Base-by-base conservation (phyloP, 192 early-diverging fungal genomes). In the Obelidium mucronatum region DNA sequence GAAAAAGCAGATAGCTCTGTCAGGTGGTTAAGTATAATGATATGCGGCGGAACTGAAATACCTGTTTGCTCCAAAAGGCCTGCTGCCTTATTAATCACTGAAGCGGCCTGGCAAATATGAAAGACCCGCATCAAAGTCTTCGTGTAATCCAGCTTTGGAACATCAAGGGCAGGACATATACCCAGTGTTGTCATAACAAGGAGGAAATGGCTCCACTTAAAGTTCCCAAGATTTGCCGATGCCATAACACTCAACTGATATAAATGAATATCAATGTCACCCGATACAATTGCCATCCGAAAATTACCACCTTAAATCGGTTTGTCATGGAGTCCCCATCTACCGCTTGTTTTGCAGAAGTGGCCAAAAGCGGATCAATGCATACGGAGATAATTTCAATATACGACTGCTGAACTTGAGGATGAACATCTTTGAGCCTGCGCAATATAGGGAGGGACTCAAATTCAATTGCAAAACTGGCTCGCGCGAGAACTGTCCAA, bases 141-240 rank as follows among this genome's bases (percentile, higher is more conserved):
- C 8, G 67, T 24, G 22, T 13, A 13, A 2, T 53, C 52, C 34
- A 33, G 67, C 35, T 52, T 44, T 52, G 48, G 8, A 24, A 11
- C 6, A 13, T 74, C 87, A 87, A 86, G 48, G 85, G 83, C 2
- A 69, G 56, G 67, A 67, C 26, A 53, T 82, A 91, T 84, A 4
- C 84, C 88, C 33, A 94, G 58, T 55, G 82, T 77, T 3, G 77
- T 74, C 68, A 88, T 76, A 0, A 91, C 85, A 40, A 87, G 74
- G 35, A 88, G 80, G 74, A 93, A 93, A 52, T 94, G 92, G 6
- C 79, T 82, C 34, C 90, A 81, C 53, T 89, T 78, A 66, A 93
- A 94, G 1, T 80, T 86, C 0, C 89, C 90, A 3, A 86, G 83
- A 55, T 90, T 84, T 28, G 89, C 88, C 17, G 77, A 53, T 3